Percentiles rank a stretch among this genome's conserved stretches.
Conservation (phyloP, 164 flowering plant genomes). For the Chloranthus sessilifolius region DNA sequence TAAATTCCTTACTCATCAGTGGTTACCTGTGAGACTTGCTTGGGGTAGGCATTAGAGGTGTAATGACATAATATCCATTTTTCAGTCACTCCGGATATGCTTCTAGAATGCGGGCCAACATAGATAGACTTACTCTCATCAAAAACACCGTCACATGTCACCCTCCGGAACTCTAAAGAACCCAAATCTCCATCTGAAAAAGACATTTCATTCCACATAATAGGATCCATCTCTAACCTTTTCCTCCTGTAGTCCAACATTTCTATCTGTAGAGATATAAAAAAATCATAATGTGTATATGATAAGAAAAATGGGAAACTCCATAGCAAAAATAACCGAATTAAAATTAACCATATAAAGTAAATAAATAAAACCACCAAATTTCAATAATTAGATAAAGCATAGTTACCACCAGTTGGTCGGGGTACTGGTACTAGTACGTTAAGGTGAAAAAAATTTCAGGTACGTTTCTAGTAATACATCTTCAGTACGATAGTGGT, state of each 20-base stretch:
- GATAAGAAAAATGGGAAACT: too few species aligned
- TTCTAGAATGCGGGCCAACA: conserved; percentile 92
- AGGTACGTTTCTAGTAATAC: too few species aligned
- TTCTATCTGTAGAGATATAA: conserved; percentile 35
- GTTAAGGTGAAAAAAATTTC: too few species aligned
- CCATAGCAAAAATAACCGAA: too few species aligned
- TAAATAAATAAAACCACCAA: too few species aligned
- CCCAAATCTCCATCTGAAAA: conserved; percentile 29
- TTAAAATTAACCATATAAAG: too few species aligned
- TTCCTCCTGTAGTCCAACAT: conserved; percentile 51
- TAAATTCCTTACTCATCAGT: too few species aligned
- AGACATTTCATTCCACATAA: conserved; percentile 23
- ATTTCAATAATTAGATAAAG: too few species aligned
- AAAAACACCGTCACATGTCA: conserved; percentile 63
- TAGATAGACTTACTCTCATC: conserved; percentile 76
- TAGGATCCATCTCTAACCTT: conserved; percentile 49
- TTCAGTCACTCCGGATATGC: conserved; percentile 93
- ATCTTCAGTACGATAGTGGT: too few species aligned
- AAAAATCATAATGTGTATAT: background rate
- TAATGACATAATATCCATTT: conserved; percentile 88
- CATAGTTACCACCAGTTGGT: too few species aligned
- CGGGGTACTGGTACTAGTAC: too few species aligned
- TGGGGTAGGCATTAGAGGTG: conserved; percentile 65
- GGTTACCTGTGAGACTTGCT: conserved; percentile 54
- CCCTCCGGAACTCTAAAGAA: conserved; percentile 71